phyloP scores from a whole-genome alignment of 2,329 filamentous ascomycete species.

The Ascochyta rabiei region DNA sequence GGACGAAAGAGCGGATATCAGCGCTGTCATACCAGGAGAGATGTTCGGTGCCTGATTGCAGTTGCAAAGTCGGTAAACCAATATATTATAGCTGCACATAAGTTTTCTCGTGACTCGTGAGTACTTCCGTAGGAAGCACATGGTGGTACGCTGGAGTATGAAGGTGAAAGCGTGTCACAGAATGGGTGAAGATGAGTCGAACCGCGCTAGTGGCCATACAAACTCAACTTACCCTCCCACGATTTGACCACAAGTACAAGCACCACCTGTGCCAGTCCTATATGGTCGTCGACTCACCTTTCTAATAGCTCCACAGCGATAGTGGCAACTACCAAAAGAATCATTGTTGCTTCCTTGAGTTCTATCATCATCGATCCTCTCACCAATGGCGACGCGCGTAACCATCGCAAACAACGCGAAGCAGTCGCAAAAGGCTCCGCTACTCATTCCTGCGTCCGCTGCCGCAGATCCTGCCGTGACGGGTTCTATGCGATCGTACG shows the following conservation, averaged over 20 bases:
- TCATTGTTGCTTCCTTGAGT: neutral
- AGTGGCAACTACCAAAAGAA: neutral
- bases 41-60: neutral
- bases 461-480: conserved; percentile 22
- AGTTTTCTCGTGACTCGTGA: neutral
- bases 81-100: neutral
- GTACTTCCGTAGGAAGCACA: neutral
- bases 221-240: neutral
- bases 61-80: neutral
- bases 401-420: conserved; percentile 42
- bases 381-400: conserved; percentile 29
- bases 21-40: neutral
- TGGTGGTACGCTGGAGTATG: neutral
- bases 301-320: too few relatives aligned
- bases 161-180: neutral
- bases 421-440: conserved; percentile 35
- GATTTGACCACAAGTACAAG: conserved; percentile 9
- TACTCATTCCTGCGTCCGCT: conserved; percentile 31
- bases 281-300: too few relatives aligned
- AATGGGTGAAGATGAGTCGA: conserved; percentile 13
- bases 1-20: neutral
- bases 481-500: conserved; percentile 28
- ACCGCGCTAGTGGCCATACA: conserved; percentile 1
- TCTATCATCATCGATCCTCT: neutral
- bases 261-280: neutral